Base-by-base conservation (phyloP, 1,139 yeast species). In the Lodderomyces theae region DNA sequence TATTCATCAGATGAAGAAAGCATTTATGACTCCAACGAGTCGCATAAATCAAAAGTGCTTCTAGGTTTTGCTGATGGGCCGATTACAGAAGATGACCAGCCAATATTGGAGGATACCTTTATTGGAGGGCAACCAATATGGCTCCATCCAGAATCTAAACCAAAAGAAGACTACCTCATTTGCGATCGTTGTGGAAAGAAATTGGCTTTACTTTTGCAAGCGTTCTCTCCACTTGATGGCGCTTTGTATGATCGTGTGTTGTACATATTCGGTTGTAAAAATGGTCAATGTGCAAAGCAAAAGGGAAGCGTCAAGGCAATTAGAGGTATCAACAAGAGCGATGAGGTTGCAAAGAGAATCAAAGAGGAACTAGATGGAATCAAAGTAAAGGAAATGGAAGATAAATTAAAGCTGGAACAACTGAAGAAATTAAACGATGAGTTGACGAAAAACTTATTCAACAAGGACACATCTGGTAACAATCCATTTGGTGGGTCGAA, bases 171-270 rank as follows among this genome's bases (percentile, higher is more conserved):
- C 11, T 57, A 77, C 23, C 52, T 81, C 3, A 62, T 63, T 15
- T 92, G 98, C 66, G 77, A 74, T 39, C 73, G 72, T 44, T 92
- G 98, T 63, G 60, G 65, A 0, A 60, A 66, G 10, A 64, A 72
- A 24, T 70, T 88, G 83, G 80, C 86, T 7, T 63, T 90, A 38
- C 65, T 89, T 30, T 63, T 82, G 2, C 97, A 92, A 59, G 84
- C 92, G 2, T 83, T 74, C 61, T 84, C 96, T 1, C 94, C 95
- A 2, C 60, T 87, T 36, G 86, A 80, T 22, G 76, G 74, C 29
- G 73, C 81, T n/a, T 64, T 76, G 38, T 87, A 89, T 56, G 97
- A 89, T 53, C 74, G 98, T 43, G 81, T 81, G 10, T 61, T 92
- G 21, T 92, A 92, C 56, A 73, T 90, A 0, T 85, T 90, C 60